Percentiles rank a stretch among this genome's conserved stretches.
Conservation (phyloP, 106 monocot genomes). For the Acanthochlamys bracteata region DNA sequence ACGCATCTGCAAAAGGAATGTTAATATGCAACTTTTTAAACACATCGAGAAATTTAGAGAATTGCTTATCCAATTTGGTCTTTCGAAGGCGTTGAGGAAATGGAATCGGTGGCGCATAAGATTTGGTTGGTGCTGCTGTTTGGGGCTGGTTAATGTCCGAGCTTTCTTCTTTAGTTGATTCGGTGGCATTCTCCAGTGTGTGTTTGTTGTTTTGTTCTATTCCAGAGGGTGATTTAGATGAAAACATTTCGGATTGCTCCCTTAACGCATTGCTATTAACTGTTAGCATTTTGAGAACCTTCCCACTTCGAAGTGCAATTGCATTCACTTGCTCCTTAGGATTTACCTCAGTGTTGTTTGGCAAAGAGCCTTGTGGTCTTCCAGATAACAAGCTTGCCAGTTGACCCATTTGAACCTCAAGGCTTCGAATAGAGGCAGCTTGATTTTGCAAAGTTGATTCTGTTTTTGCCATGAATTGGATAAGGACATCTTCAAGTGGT, state of each 20-base stretch:
- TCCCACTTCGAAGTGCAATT: background rate
- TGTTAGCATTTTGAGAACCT: background rate
- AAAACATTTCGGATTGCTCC: too few relatives aligned
- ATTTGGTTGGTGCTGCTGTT: too few relatives aligned
- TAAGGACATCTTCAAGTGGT: background rate
- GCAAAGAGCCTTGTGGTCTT: background rate
- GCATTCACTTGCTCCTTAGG: slow-evolving; percentile 1
- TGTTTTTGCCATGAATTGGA: background rate
- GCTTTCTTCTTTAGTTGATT: too few relatives aligned
- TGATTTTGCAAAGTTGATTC: background rate
- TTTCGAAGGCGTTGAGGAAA: too few relatives aligned
- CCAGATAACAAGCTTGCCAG: background rate
- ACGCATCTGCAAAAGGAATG: background rate
- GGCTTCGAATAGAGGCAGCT: background rate
- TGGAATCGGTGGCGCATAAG: too few relatives aligned
- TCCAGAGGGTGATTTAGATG: too few relatives aligned
- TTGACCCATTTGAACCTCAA: background rate
- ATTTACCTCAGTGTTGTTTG: background rate
- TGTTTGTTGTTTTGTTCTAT: too few relatives aligned
- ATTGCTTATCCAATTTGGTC: background rate
- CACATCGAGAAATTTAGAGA: background rate
- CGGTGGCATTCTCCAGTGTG: too few relatives aligned
- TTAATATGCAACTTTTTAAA: slow-evolving; percentile 5
- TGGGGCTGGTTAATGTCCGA: too few relatives aligned
- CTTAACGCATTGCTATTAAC: too few relatives aligned